Evolutionary conservation across 2,329 filamentous ascomycete species (phyloP).

Genomic region (Metarhizium anisopliae): DNA sequence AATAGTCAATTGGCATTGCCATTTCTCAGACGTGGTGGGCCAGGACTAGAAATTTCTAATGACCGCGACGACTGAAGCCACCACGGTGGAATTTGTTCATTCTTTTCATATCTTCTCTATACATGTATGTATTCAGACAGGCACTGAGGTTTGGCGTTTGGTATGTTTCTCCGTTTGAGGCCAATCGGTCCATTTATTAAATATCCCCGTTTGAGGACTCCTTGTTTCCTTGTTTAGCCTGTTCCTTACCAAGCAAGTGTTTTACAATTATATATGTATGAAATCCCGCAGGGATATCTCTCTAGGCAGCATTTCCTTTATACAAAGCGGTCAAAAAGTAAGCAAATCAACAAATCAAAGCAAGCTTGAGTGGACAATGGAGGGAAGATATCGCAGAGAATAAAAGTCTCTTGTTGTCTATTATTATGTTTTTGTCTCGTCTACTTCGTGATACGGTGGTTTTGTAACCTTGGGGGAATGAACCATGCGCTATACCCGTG

Average conservation of each 20-base stretch:
- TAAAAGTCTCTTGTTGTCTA: conserved; percentile 11
- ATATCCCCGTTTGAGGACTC: background rate
- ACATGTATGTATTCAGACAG: conserved; percentile 2
- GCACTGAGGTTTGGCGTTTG: conserved; percentile 2
- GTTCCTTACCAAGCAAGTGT: background rate
- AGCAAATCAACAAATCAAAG: background rate
- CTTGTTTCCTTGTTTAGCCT: background rate
- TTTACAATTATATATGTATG: background rate
- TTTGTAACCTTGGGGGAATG: background rate
- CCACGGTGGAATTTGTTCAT: background rate
- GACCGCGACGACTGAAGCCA: conserved; percentile 6
- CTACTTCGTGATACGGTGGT: conserved; percentile 16
- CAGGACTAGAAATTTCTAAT: background rate
- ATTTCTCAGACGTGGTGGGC: background rate
- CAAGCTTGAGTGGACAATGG: background rate
- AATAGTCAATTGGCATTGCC: background rate
- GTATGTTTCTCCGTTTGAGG: background rate
- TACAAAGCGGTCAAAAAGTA: background rate
- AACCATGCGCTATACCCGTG: background rate
- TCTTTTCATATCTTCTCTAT: background rate
- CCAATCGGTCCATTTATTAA: background rate
- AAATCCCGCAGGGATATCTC: background rate
- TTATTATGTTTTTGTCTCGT: conserved; percentile 18
- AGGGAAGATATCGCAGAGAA: background rate
- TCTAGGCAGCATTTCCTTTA: background rate